Percentiles rank a stretch among this genome's conserved stretches.
Conservation (phyloP, 2,329 filamentous ascomycete genomes). For the Ophiostoma piceae region DNA sequence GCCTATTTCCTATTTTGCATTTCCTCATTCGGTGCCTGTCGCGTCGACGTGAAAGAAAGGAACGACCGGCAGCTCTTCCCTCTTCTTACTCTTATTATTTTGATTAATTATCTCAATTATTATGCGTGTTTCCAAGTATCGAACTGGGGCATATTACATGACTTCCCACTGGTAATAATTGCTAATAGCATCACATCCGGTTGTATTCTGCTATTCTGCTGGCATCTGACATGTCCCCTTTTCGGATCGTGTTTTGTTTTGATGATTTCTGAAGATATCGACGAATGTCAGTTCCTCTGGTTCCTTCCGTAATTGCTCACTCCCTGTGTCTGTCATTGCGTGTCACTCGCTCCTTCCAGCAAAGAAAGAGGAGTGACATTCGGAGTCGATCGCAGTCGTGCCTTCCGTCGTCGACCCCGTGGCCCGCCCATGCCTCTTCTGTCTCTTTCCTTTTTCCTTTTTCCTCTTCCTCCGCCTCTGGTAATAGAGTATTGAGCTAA, state of each 20-base stretch:
- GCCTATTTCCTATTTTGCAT: slow-evolving; percentile 2
- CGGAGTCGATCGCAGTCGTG: neutral
- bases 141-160: neutral
- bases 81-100: neutral
- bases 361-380: neutral
- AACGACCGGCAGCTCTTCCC: neutral
- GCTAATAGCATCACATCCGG: neutral
- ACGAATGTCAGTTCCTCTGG: neutral
- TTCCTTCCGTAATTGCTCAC: slow-evolving; percentile 11
- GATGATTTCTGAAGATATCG: neutral
- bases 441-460: neutral
- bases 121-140: neutral
- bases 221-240: neutral
- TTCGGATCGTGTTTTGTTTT: neutral
- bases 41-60: slow-evolving; percentile 14
- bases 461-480: neutral
- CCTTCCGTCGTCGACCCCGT: neutral
- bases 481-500: neutral
- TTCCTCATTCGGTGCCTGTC: slow-evolving; percentile 8
- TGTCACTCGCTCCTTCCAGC: neutral
- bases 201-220: neutral
- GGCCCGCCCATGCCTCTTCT: neutral
- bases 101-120: neutral
- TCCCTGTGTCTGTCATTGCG: neutral
- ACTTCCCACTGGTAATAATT: too few species aligned